phyloP scores from a whole-genome alignment of 2,329 filamentous ascomycete species.

The Apiospora sp. region DNA sequence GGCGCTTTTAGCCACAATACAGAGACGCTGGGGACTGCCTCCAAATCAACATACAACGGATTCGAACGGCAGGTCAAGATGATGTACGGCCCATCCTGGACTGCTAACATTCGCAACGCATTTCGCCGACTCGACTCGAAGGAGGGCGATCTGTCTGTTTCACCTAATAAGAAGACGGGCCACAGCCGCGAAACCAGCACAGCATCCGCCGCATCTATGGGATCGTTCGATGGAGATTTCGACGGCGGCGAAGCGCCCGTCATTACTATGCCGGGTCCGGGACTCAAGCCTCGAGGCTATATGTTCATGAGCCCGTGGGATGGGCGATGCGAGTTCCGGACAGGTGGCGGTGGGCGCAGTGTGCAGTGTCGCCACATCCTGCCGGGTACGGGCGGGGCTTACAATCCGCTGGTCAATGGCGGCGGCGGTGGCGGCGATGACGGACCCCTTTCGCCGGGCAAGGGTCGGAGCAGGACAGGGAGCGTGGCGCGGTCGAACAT shows the following conservation, averaged over 20 bases:
- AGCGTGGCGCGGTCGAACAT: constrained; percentile 30
- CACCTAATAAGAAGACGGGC: constrained; percentile 35
- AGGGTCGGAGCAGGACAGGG: constrained; percentile 42
- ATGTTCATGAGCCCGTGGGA: constrained; percentile 88
- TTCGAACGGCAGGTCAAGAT: constrained; percentile 66
- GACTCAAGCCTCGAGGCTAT: constrained; percentile 70
- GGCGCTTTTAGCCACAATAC: constrained; percentile 23
- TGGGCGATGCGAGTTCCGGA: constrained; percentile 84
- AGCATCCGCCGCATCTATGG: constrained; percentile 33
- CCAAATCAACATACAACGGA: constrained; percentile 38
- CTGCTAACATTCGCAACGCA: constrained; percentile 54
- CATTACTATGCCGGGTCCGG: constrained; percentile 54
- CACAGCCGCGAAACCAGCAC: constrained; percentile 44
- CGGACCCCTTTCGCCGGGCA: constrained; percentile 32
- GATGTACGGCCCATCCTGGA: constrained; percentile 61
- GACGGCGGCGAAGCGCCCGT: constrained; percentile 40
- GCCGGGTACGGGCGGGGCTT: constrained; percentile 49
- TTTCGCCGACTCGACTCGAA: constrained; percentile 48
- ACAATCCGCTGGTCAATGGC: constrained; percentile 54
- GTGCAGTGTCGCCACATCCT: constrained; percentile 79
- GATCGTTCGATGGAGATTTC: constrained; percentile 43
- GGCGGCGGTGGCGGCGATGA: constrained; percentile 43
- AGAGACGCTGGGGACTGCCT: constrained; percentile 23
- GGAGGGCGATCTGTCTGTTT: constrained; percentile 37
- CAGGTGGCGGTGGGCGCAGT: constrained; percentile 76